Evolutionary conservation across 495 filamentous ascomycete species (phyloP), one percentile per base, ranked within the genome.

Genomic region (Astrothelium subdiscretum): DNA sequence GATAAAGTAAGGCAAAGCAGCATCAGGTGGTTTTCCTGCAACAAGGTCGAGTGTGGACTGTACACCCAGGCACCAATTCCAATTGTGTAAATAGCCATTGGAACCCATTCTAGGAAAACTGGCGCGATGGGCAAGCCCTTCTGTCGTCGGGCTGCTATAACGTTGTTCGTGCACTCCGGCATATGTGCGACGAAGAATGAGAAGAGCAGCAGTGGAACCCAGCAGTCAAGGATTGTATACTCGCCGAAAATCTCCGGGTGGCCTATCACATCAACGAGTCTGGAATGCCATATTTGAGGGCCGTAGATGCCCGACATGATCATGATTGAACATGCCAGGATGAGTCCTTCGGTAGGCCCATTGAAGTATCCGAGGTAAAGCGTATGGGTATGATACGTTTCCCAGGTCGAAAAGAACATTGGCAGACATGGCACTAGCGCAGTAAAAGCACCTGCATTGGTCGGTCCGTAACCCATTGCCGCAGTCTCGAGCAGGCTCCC

Each of bases 321-420:
- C 91, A 97, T 97, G 52, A 96, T 78, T 15, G 75, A 70, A 71
- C 90, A 92, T 24, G 90, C 94, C 59, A 97, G 83, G 51, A 97
- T 83, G 31, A 99, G 82, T 32, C 95, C 95, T 75, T 99, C 94
- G 67, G 67, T 98, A 3, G 94, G 94, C 0, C 95, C 95, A 72
- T 98, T 98, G 80, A 97, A 86, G 73, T 95, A 91, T 35, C 94
- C 94, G 3, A 98, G 86, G 72, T 97, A 98, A 1, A 98, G 78
- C 0, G 95, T 97, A 73, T 98, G 94, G 1, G 94, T 96, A 74
- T 98, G 94, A 73, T 96, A 98, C 2, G 94, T 98, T 73, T 98
- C 94, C 94, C 94, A 98, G 8, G 94, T 98, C 4, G 92, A 97
- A 77, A 97, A 96, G 79, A 96, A 97, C 94, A 98, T 98, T 26